Evolutionary conservation across 345 rosid genomes (phyloP).

Genomic region (Kandelia obovata): DNA sequence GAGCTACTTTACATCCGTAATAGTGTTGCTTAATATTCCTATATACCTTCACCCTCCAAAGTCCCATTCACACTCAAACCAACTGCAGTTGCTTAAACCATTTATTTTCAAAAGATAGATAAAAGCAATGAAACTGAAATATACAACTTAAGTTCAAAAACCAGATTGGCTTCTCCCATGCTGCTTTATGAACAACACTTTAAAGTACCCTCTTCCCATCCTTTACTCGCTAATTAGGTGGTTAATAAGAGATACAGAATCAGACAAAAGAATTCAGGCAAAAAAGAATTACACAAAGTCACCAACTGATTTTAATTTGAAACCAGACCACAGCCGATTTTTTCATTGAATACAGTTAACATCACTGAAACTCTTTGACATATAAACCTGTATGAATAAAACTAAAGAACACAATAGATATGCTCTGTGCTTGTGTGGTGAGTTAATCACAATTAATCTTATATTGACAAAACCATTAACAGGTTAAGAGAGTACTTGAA

Average conservation of each 20-base stretch:
- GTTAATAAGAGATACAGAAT: not conserved
- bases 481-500: constrained; percentile 41
- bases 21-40: too few relatives aligned
- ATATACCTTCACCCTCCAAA: too few relatives aligned
- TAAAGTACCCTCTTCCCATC: constrained; percentile 41
- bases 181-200: too few relatives aligned
- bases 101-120: too few relatives aligned
- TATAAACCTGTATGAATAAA: not conserved
- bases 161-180: too few relatives aligned
- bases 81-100: too few relatives aligned
- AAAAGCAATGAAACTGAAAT: too few relatives aligned
- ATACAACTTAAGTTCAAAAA: too few relatives aligned
- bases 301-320: not conserved
- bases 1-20: too few relatives aligned
- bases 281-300: not conserved
- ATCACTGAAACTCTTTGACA: not conserved
- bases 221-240: not conserved
- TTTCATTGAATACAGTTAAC: not conserved
- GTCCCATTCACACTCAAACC: too few relatives aligned
- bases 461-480: not conserved
- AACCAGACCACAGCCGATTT: not conserved
- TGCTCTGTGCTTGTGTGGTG: not conserved
- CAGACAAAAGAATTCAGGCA: not conserved
- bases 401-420: not conserved
- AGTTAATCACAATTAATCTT: not conserved